Evolutionary conservation across 1,284 basidiomycete genomes (phyloP).

Genomic region (Irpex rosettiformis): DNA sequence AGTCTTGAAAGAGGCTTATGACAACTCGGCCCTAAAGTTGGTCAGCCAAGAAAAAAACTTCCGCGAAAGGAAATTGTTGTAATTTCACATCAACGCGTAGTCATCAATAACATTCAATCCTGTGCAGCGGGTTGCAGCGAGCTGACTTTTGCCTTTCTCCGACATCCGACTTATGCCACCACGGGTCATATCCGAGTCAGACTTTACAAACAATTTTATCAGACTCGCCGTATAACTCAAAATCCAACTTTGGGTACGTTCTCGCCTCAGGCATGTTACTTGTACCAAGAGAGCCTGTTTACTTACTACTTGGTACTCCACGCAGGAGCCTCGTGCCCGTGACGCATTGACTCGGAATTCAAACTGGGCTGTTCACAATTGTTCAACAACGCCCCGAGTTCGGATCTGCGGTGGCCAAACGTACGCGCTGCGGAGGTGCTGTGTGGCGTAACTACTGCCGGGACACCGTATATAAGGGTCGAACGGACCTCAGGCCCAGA

Average conservation of each 20-base stretch:
- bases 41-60: background rate
- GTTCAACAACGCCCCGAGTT: background rate
- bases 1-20: too few species aligned
- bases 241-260: too few species aligned
- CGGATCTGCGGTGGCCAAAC: background rate
- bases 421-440: background rate
- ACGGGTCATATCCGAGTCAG: too few species aligned
- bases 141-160: too few species aligned
- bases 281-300: background rate
- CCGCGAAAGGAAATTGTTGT: background rate
- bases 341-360: background rate
- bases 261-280: background rate
- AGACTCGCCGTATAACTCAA: too few species aligned
- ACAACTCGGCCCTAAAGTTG: too few species aligned
- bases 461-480: background rate
- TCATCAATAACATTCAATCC: background rate
- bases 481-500: background rate
- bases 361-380: background rate
- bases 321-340: background rate
- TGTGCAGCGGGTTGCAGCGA: too few species aligned
- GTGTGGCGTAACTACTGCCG: background rate
- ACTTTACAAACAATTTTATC: too few species aligned
- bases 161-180: too few species aligned
- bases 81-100: background rate
- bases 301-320: too few species aligned